Conservation (phyloP, 305 asterid genomes). For the Fraxinus angustifolia region DNA sequence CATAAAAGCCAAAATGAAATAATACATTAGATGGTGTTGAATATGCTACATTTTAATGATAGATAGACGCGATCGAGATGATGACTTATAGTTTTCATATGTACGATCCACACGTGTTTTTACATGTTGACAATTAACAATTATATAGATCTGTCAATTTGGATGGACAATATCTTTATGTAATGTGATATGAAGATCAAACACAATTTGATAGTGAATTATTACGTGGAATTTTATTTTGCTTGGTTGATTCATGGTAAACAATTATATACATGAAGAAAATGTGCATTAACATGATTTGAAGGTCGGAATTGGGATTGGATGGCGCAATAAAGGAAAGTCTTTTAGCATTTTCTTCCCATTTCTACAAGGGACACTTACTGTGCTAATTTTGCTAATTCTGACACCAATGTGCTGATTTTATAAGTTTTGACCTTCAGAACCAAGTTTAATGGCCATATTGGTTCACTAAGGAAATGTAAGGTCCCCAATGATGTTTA, state of each 20-base stretch:
- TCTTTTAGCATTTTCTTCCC: not conserved
- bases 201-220: not conserved
- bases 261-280: not conserved
- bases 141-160: not conserved
- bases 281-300: not conserved
- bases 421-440: not conserved
- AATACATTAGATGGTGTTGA: not conserved
- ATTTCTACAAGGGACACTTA: not conserved
- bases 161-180: not conserved
- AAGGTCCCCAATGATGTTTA: not conserved
- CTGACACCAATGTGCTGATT: not conserved
- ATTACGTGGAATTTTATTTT: not conserved
- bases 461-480: not conserved
- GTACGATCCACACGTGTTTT: not conserved
- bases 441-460: not conserved
- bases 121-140: not conserved
- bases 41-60: not conserved
- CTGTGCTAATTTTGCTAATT: not conserved
- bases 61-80: not conserved
- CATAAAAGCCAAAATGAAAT: not conserved
- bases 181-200: not conserved
- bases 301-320: not conserved
- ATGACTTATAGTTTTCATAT: not conserved
- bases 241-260: not conserved
- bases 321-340: not conserved